phyloP scores from a whole-genome alignment of 2,329 filamentous ascomycete species.

The Colletotrichum cereale region DNA sequence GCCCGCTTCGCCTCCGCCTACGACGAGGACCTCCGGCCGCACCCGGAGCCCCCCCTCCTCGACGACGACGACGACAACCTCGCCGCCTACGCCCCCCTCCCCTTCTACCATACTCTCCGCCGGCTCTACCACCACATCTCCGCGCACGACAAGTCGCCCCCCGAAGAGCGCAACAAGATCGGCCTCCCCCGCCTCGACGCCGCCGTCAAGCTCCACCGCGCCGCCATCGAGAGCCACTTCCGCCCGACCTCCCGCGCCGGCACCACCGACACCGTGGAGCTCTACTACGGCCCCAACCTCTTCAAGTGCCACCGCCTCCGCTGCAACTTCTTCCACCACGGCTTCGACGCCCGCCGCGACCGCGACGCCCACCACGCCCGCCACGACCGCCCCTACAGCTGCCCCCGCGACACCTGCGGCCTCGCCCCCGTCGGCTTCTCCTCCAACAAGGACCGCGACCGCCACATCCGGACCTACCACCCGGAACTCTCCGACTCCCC shows the following conservation, averaged over 20 bases:
- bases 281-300: slow-evolving; percentile 52
- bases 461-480: slow-evolving; percentile 48
- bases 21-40: slow-evolving; percentile 1
- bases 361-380: slow-evolving; percentile 52
- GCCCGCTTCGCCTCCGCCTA: slow-evolving; percentile 21
- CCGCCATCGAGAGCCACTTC: slow-evolving; percentile 46
- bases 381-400: slow-evolving; percentile 57
- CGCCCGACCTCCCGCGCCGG: background rate
- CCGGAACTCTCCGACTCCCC: slow-evolving; percentile 43
- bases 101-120: slow-evolving; percentile 40
- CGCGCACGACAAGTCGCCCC: slow-evolving; percentile 39
- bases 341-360: slow-evolving; percentile 49
- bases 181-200: slow-evolving; percentile 46
- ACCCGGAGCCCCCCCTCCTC: slow-evolving; percentile 6
- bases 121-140: slow-evolving; percentile 43
- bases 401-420: slow-evolving; percentile 50
- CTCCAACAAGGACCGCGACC: slow-evolving; percentile 54
- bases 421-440: slow-evolving; percentile 54
- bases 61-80: too few relatives aligned
- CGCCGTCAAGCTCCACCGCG: slow-evolving; percentile 47
- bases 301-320: slow-evolving; percentile 57
- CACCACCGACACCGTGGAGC: slow-evolving; percentile 28
- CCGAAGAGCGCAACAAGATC: slow-evolving; percentile 46
- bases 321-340: slow-evolving; percentile 58
- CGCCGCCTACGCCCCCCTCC: slow-evolving; percentile 34